Evolutionary conservation across 345 rosid genomes (phyloP).

Genomic region (Eucalyptus tenuipes): DNA sequence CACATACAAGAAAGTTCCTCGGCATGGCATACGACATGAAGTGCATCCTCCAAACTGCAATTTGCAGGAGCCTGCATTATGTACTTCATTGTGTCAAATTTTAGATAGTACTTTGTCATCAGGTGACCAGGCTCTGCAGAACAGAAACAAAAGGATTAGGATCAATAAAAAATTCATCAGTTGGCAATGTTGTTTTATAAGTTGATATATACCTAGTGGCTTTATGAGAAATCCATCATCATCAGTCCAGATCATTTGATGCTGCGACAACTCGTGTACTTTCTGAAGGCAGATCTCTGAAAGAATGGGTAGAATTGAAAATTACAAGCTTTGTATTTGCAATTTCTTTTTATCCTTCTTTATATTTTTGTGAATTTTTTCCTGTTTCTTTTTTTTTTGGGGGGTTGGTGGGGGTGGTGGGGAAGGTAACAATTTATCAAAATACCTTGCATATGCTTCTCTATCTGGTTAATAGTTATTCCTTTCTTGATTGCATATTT

Average conservation of each 20-base stretch:
- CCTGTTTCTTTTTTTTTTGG: neutral
- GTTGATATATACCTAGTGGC: conserved; percentile 58
- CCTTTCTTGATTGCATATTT: conserved; percentile 73
- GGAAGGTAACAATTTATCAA: neutral
- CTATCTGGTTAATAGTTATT: conserved; percentile 61
- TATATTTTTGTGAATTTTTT: neutral
- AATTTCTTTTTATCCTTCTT: neutral
- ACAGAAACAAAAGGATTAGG: neutral
- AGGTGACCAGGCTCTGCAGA: conserved; percentile 76
- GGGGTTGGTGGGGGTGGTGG: neutral
- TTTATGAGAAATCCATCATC: conserved; percentile 79
- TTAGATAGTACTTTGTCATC: conserved; percentile 96
- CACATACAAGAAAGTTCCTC: conserved; percentile 90
- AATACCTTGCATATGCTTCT: conserved; percentile 83
- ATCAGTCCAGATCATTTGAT: conserved; percentile 89
- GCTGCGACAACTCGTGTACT: conserved; percentile 62
- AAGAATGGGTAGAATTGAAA: neutral
- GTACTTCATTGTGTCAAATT: conserved; percentile 86
- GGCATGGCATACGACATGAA: conserved; percentile 65
- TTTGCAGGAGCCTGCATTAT: conserved; percentile 54
- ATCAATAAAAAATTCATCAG: neutral
- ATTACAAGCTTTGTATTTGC: conserved; percentile 1
- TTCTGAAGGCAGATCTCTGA: conserved; percentile 75
- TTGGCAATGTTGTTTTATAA: neutral
- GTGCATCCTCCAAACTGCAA: conserved; percentile 73